Conservation (phyloP, 116 monocot species). For the Papilionanthe hybrid region DNA sequence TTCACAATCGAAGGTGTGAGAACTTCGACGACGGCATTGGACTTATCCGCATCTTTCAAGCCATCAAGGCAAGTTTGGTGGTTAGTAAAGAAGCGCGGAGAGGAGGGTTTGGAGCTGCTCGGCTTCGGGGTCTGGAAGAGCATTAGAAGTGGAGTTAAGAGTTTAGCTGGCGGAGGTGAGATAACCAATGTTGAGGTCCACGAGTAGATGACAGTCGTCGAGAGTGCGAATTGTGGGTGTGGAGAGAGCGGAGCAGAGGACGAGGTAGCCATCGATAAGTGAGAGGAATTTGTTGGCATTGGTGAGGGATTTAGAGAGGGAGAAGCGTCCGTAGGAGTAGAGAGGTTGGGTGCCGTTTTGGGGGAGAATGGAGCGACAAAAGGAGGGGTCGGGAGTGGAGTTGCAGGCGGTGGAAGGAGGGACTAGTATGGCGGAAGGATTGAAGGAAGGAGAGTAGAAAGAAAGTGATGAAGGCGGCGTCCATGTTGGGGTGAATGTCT, state of each 20-base stretch:
- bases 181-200: conserved; percentile 50
- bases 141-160: conserved; percentile 20
- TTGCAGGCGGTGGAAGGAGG: conserved; percentile 47
- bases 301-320: conserved; percentile 53
- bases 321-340: conserved; percentile 63
- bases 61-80: conserved; percentile 70
- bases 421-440: conserved; percentile 22
- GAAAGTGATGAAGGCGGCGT: conserved; percentile 9
- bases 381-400: conserved; percentile 50
- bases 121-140: conserved; percentile 35
- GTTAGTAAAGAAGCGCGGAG: conserved; percentile 60
- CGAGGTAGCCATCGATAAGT: conserved; percentile 29
- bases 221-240: conserved; percentile 32
- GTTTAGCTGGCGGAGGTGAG: conserved; percentile 20
- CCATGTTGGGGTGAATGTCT: background rate
- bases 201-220: conserved; percentile 58
- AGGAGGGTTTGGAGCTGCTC: conserved; percentile 49
- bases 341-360: conserved; percentile 26
- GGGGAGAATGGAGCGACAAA: conserved; percentile 56
- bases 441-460: conserved; percentile 15
- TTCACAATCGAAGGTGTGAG: conserved; percentile 17
- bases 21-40: conserved; percentile 35
- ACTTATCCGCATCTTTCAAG: conserved; percentile 21
- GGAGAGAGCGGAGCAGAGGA: conserved; percentile 11
- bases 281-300: conserved; percentile 26